Base-by-base conservation (phyloP, 495 filamentous ascomycete species). In the Aspergillus conjunctus region DNA sequence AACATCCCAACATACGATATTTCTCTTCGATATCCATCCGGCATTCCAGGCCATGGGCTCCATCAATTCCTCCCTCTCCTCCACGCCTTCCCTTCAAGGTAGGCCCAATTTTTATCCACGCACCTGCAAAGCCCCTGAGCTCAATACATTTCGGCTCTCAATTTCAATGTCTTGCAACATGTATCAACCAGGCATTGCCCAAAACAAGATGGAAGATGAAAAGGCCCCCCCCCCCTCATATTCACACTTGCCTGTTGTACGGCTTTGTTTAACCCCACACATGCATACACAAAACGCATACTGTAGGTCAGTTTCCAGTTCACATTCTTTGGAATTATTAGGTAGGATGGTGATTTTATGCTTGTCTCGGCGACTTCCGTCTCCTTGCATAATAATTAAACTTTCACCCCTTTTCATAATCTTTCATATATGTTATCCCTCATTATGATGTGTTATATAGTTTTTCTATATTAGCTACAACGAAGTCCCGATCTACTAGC, bases 261-360 rank as follows among this genome's bases (percentile, higher is more conserved):
- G 10, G 14, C 10, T 43, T 43, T 43, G 17, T 14, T 43, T 15
- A 10, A 26, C 5, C 26, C 26, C 26, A 26, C 26, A 26, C 5
- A 26, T 26, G 5, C 26, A 26, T 26, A 26, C 5, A 26, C 26
- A 26, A 26, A 5, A 26, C 5, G 26, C 26, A 26, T 5, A 2
- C 26, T 26, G 26, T 26, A 26, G 26, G 26, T 26, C 26, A 0
- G 49, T 51, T 31, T 31, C 49, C 14, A 0, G 20, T n/a, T 31
- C 14, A 51, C 49, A 30, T 53, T 60, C 52, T 17, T 46, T 60
- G 52, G 37, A 60, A 33, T 56, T 64, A 56, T 60, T 64, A 37
- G 43, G 41, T 51, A 59, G 26, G 26, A 5, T 26, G 26, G 26
- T 26, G 5, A 49, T 49, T 48, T 39, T 22, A 50, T 58, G 14